phyloP scores from a whole-genome alignment of 495 filamentous ascomycete genomes.

The Penicillium alfredii region DNA sequence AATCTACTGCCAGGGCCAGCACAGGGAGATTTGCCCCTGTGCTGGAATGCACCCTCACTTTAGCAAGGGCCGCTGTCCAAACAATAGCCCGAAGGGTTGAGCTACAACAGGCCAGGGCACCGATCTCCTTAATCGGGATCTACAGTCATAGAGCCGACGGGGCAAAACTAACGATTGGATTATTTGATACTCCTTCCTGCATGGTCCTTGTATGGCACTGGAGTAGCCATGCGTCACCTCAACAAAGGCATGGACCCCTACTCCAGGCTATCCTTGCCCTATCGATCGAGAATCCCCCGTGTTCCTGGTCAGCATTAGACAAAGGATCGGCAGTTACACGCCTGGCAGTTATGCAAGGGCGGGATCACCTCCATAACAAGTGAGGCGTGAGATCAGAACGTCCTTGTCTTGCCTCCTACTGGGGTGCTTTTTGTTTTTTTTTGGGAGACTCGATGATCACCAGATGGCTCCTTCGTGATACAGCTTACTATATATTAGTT shows the following conservation, averaged over 20 bases:
- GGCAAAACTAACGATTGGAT: conserved; percentile 4
- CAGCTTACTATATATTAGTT: background rate
- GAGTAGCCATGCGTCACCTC: conserved; percentile 6
- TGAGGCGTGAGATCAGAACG: no score
- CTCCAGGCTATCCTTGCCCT: conserved; percentile 7
- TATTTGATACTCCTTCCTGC: background rate
- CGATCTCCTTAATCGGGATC: conserved; percentile 8
- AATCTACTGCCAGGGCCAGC: conserved; percentile 9
- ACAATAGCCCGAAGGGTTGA: background rate
- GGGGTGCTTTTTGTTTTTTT: background rate
- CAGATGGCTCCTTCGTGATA: background rate
- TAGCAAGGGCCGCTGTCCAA: conserved; percentile 18
- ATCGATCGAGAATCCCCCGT: conserved; percentile 5
- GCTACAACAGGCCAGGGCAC: background rate
- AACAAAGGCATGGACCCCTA: conserved; percentile 7
- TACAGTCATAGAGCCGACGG: conserved; percentile 6
- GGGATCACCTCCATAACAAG: background rate
- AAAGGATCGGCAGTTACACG: conserved; percentile 1
- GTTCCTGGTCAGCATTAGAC: conserved; percentile 2
- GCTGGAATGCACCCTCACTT: conserved; percentile 25
- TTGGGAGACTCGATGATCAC: background rate
- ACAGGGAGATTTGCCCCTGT: conserved; percentile 11
- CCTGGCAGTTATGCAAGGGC: conserved; percentile 7
- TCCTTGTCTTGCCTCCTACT: no score
- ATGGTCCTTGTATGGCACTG: background rate